Base-by-base conservation (phyloP, 805 yeast genomes). In the Spathaspora girioi region DNA sequence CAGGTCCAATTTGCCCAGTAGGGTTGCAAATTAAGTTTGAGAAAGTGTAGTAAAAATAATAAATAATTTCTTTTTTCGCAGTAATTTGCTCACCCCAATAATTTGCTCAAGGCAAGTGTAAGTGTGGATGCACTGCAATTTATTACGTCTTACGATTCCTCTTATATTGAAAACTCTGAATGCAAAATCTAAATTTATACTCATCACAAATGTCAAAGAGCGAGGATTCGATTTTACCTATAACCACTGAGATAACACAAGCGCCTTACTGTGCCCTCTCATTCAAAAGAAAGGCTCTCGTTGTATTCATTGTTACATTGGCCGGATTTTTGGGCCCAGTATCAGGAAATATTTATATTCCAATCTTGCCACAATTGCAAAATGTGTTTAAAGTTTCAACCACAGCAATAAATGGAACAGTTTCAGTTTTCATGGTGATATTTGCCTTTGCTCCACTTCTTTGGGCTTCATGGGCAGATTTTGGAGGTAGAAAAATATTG, bases 281-380 rank as follows among this genome's bases (percentile, higher is more conserved):
- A 2, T 43, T 41, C 17, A 38, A 50, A 2, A 71, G 78, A 54
- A 61, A 61, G 8, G 27, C 55, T 1, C 50, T 71, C 3, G 66
- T 79, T 17, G 56, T 76, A n/a, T 52, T 57, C 4, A 65, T 80
- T 29, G 71, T 79, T 19, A 76, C 82, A 1, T 56, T 67, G 17
- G 76, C 81, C 23, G 84, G 84, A 1, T 78, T 79, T 52, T 56
- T 80, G 48, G 86, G 86, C 0, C 86, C 86, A 0, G 65, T 80
- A 46, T 70, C 82, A 9, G 85, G 84, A 2, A 81, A 81, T 54
- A 79, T 81, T 20, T 81, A 80, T 56, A 77, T 81, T 32, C 85
- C 86, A 5, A 68, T 82, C 1, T 55, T 81, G 7, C 83, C 82
- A 2, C 62, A 72, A 7, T 59, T 80, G 20, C 71, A 75, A 54